Evolutionary conservation across 345 rosid genomes (phyloP), one percentile per base, ranked within the genome.

Genomic region (Citrus medica): DNA sequence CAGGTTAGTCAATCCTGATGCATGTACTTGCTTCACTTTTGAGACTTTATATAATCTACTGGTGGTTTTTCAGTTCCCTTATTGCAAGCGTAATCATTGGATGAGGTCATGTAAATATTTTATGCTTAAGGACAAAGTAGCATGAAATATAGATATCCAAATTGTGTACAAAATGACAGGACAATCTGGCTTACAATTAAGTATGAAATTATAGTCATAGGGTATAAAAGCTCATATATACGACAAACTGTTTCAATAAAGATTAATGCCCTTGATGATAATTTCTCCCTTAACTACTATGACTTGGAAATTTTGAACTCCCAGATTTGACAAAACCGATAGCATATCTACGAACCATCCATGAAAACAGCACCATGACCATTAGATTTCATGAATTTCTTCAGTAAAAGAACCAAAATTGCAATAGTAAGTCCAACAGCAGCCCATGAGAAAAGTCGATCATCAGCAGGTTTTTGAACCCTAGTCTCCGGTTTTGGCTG

Each of bases 391-490:
- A 92, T 86, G 74, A 92, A 90, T 86, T 96, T 96, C 88, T 92
- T 94, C 81, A 95, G 82, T 79, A 95, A 83, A 78, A 95, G 98
- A 84, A 85, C 94, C 84, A 94, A 60, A 74, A 94, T 95, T 22
- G 98, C 98, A 14, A 96, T 70, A 46, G 97, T 85, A 55, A 96
- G 95, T 70, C 97, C 99, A 59, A 92, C 90, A 0, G 94, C 97
- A 12, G 99, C 98, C 97, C 80, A 87, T 1, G 96, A 91, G 82
- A 93, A 90, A 68, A 95, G 35, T 42, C 91, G 88, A 79, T 95
- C 99, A 75, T 92, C 99, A 24, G 88, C 91, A 27, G 92, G 92
- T 81, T 70, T 92, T 67, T 87, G 95, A 77, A 84, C 86, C 85
- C 84, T 83, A 24, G 69, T 82, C 67, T 32, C 84, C 21, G 80